These are phyloP conservation scores for Komagataella pastoris DNA, from an alignment of 805 yeast species.

Conservation along the genomic window DNA sequence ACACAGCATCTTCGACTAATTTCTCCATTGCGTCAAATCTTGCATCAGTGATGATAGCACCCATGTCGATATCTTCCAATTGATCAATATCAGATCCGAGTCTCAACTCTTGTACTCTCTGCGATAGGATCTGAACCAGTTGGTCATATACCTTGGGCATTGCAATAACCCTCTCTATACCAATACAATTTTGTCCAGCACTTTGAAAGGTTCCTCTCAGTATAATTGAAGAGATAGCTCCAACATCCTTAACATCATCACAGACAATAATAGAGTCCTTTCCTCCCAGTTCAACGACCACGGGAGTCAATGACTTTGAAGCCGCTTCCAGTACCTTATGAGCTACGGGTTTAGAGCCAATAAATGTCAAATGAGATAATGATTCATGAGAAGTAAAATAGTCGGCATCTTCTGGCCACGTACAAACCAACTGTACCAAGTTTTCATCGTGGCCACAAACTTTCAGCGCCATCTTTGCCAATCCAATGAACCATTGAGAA, in stretches of 20 bases:
- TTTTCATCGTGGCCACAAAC: slow-evolving; percentile 69
- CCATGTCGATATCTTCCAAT: slow-evolving; percentile 84
- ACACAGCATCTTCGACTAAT: slow-evolving; percentile 61
- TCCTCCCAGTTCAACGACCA: slow-evolving; percentile 94
- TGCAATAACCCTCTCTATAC: slow-evolving; percentile 88
- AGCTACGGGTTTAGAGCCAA: slow-evolving; percentile 93
- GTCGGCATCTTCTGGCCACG: slow-evolving; percentile 85
- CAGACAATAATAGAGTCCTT: slow-evolving; percentile 84
- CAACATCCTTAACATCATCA: slow-evolving; percentile 55
- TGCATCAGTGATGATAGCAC: slow-evolving; percentile 79
- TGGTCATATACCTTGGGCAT: slow-evolving; percentile 54
- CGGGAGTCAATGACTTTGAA: slow-evolving; percentile 78
- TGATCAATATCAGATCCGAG: slow-evolving; percentile 91
- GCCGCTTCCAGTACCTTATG: slow-evolving; percentile 79
- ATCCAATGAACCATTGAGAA: slow-evolving; percentile 59
- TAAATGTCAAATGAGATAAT: slow-evolving; percentile 80
- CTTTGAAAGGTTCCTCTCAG: slow-evolving; percentile 96
- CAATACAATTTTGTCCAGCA: slow-evolving; percentile 96
- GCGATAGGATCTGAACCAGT: slow-evolving; percentile 40
- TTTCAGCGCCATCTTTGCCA: slow-evolving; percentile 60
- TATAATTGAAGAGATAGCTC: slow-evolving; percentile 54
- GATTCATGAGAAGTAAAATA: slow-evolving; percentile 75
- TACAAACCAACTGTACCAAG: slow-evolving; percentile 76
- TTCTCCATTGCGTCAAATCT: slow-evolving; percentile 58
- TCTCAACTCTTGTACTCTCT: slow-evolving; percentile 49